Conservation (phyloP, 1,139 yeast species). For the Geotrichum fermentans region DNA sequence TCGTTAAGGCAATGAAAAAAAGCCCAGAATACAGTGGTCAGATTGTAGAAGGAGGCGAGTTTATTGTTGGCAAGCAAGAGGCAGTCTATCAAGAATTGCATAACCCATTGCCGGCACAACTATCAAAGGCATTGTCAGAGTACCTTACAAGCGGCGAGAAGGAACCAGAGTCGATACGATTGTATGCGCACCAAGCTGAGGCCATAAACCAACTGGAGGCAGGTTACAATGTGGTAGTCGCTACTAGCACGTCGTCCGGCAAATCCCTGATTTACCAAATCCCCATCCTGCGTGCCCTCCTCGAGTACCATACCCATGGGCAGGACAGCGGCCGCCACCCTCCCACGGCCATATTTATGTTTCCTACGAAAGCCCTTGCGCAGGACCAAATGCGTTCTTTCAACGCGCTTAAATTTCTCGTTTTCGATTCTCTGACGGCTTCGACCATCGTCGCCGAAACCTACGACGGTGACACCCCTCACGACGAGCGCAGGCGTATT, state of each 20-base stretch:
- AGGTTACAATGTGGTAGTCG: constrained; percentile 67
- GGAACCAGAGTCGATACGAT: constrained; percentile 31
- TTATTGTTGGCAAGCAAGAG: constrained; percentile 42
- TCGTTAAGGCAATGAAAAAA: constrained; percentile 47
- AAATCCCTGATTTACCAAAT: constrained; percentile 87
- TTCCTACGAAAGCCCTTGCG: constrained; percentile 95
- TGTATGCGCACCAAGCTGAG: constrained; percentile 77
- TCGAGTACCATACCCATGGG: constrained; percentile 23
- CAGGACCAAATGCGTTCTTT: constrained; percentile 90
- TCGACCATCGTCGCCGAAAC: constrained; percentile 56
- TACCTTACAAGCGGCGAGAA: constrained; percentile 36
- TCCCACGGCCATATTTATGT: constrained; percentile 76
- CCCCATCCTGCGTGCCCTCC: constrained; percentile 59
- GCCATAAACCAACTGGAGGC: constrained; percentile 58
- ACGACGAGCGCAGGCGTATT: constrained; percentile 48
- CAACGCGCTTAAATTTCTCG: constrained; percentile 46
- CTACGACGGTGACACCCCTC: constrained; percentile 88
- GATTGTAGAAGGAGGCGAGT: constrained; percentile 46
- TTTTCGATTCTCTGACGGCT: constrained; percentile 25
- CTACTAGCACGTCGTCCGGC: constrained; percentile 94
- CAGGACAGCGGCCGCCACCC: constrained; percentile 39
- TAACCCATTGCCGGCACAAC: constrained; percentile 43
- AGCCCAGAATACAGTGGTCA: constrained; percentile 49
- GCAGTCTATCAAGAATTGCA: constrained; percentile 45
- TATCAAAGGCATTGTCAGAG: constrained; percentile 47